Percentiles rank a stretch among this genome's conserved stretches.
Evolutionary conservation across 1,284 basidiomycete species (phyloP).

Genomic region (Sporisorium iseilematis-ciliati): DNA sequence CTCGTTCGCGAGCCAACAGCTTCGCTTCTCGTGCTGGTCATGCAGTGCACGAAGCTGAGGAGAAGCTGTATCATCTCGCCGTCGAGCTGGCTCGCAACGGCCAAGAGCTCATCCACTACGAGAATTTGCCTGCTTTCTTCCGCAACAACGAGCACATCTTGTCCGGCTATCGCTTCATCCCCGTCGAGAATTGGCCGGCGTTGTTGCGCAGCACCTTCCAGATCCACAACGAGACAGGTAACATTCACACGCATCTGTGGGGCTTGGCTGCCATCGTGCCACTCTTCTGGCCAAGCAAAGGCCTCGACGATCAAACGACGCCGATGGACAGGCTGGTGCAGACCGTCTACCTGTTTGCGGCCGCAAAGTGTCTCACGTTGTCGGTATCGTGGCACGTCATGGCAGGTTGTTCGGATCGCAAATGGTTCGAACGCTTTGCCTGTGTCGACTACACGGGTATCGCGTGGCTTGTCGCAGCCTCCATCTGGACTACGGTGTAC

Average conservation of each 20-base stretch:
- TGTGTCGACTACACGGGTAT: constrained; percentile 69
- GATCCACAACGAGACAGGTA: constrained; percentile 69
- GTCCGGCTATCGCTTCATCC: constrained; percentile 69
- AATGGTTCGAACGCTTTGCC: constrained; percentile 67
- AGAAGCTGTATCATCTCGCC: constrained; percentile 60
- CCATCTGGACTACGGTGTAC: constrained; percentile 66
- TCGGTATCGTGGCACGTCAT: constrained; percentile 69
- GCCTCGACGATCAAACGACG: constrained; percentile 63
- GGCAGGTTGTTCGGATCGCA: constrained; percentile 64
- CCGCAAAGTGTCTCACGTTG: constrained; percentile 65
- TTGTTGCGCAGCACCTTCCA: constrained; percentile 65
- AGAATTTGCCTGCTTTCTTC: constrained; percentile 64
- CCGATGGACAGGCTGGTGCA: constrained; percentile 66
- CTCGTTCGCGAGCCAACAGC: constrained; percentile 44
- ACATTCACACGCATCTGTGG: constrained; percentile 67
- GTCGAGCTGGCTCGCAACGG: constrained; percentile 63
- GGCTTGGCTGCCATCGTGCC: constrained; percentile 61
- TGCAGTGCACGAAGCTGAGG: constrained; percentile 63
- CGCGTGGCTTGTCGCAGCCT: constrained; percentile 67
- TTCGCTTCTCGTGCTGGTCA: constrained; percentile 44
- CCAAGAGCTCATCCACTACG: constrained; percentile 60
- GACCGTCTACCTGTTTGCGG: constrained; percentile 66
- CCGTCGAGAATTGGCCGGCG: constrained; percentile 55
- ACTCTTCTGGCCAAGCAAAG: constrained; percentile 65
- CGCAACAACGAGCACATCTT: constrained; percentile 68